phyloP scores from a whole-genome alignment of 2,329 filamentous ascomycete genomes.

The Dothistroma pini region DNA sequence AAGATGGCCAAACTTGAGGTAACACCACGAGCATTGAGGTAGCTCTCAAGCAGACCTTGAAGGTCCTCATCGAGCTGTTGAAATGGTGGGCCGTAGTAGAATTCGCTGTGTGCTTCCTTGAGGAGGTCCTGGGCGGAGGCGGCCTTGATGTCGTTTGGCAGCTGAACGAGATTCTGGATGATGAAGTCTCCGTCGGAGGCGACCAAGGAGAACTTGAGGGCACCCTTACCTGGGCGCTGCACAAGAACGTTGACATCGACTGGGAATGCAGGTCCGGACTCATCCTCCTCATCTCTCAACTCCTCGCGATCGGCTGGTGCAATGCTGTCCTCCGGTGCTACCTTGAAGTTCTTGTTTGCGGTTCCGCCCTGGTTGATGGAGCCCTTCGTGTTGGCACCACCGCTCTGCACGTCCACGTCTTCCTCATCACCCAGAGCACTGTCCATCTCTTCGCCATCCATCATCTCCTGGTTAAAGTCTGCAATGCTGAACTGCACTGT shows the following conservation, averaged over 20 bases:
- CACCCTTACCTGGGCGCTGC: constrained; percentile 81
- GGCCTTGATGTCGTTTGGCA: constrained; percentile 66
- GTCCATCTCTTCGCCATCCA: constrained; percentile 50
- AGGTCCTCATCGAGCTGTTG: constrained; percentile 94
- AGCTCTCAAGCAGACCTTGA: constrained; percentile 86
- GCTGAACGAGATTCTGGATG: constrained; percentile 89
- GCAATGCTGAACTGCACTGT: constrained; percentile 80
- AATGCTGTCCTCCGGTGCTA: constrained; percentile 54
- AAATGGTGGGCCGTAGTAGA: constrained; percentile 91
- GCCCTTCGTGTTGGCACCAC: constrained; percentile 55
- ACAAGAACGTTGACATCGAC: constrained; percentile 81
- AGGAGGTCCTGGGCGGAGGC: constrained; percentile 65
- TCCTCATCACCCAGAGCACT: constrained; percentile 50
- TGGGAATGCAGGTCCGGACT: constrained; percentile 62
- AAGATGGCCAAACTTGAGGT: constrained; percentile 83
- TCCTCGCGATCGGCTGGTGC: constrained; percentile 57
- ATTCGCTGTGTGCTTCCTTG: constrained; percentile 58
- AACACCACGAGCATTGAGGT: constrained; percentile 91
- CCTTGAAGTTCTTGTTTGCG: constrained; percentile 50
- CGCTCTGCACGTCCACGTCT: constrained; percentile 47
- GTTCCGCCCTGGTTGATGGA: constrained; percentile 53
- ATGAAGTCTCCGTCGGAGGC: constrained; percentile 82
- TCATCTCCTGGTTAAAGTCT: constrained; percentile 60
- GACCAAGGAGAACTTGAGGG: constrained; percentile 79
- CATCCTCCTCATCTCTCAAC: constrained; percentile 53